These are phyloP conservation scores for Babesia sp. DNA, from an alignment of 169 alveolate genomes.

Conservation along the genomic window DNA sequence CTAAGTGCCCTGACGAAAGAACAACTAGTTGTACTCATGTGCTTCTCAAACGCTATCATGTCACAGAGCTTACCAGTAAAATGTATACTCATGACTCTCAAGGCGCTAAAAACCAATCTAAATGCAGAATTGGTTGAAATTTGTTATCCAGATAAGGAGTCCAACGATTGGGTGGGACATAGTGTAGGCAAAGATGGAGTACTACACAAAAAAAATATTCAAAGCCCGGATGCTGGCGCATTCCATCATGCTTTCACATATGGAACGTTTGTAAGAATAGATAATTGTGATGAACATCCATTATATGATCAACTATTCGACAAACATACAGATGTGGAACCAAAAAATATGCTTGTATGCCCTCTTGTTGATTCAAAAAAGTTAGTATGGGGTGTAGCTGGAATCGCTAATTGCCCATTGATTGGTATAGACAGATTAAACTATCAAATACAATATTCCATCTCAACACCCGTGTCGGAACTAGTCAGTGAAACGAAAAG, in stretches of 20 bases:
- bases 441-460: slow-evolving; percentile 12
- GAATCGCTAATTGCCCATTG: slow-evolving; percentile 32
- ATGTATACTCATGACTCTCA: slow-evolving; percentile 50
- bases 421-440: neutral
- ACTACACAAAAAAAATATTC: slow-evolving; percentile 51
- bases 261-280: slow-evolving; percentile 35
- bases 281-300: slow-evolving; percentile 14
- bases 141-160: slow-evolving; percentile 58
- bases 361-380: slow-evolving; percentile 49
- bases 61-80: slow-evolving; percentile 58
- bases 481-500: neutral
- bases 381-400: slow-evolving; percentile 61
- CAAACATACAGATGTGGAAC: slow-evolving; percentile 51
- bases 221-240: slow-evolving; percentile 19
- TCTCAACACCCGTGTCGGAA: slow-evolving; percentile 20
- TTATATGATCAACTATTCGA: slow-evolving; percentile 19
- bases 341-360: slow-evolving; percentile 39
- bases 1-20: slow-evolving; percentile 44
- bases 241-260: slow-evolving; percentile 20
- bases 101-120: slow-evolving; percentile 39
- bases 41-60: slow-evolving; percentile 50
- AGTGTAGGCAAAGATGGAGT: slow-evolving; percentile 56
- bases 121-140: slow-evolving; percentile 49
- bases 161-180: slow-evolving; percentile 34
- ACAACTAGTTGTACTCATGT: slow-evolving; percentile 46